These are phyloP conservation scores for Isabelozyma rhagii DNA, from an alignment of 805 yeast genomes.

Conservation along the genomic window DNA sequence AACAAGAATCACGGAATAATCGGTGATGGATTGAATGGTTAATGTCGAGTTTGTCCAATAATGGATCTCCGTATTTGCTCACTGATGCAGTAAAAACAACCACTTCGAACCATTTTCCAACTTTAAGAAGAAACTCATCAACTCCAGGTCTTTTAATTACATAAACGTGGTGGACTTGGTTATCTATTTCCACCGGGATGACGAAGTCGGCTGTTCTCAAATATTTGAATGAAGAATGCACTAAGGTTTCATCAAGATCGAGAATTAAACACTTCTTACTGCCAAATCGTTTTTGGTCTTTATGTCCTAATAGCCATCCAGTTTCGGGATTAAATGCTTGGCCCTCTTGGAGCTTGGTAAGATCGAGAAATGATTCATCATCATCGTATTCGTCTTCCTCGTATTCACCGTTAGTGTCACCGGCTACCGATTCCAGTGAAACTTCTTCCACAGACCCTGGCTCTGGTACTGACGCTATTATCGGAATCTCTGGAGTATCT, in stretches of 20 bases:
- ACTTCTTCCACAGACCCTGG: not conserved
- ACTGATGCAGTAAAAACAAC: constrained; percentile 98
- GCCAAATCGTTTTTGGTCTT: constrained; percentile 42
- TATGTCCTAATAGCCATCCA: constrained; percentile 63
- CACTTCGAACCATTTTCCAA: constrained; percentile 86
- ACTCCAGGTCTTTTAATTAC: constrained; percentile 98
- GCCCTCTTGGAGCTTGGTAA: constrained; percentile 66
- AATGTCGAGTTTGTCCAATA: constrained; percentile 83
- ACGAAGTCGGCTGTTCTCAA: constrained; percentile 93
- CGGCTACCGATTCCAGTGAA: constrained; percentile 2
- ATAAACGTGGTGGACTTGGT: constrained; percentile 87
- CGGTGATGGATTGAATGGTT: constrained; percentile 80
- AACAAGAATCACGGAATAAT: constrained; percentile 91
- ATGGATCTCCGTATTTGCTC: constrained; percentile 92
- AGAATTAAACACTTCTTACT: constrained; percentile 82
- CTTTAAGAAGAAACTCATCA: constrained; percentile 81
- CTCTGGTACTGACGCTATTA: not conserved
- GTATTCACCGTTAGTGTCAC: constrained; percentile 2
- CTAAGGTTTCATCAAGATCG: constrained; percentile 94
- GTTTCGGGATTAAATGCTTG: constrained; percentile 62
- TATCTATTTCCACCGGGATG: constrained; percentile 95
- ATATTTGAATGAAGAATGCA: constrained; percentile 91
- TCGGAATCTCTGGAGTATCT: not conserved
- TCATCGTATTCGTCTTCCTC: constrained; percentile 9
- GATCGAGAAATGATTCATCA: constrained; percentile 43